Evolutionary conservation across 1,284 basidiomycete species (phyloP).

Genomic region (Neolentinus lepideus): DNA sequence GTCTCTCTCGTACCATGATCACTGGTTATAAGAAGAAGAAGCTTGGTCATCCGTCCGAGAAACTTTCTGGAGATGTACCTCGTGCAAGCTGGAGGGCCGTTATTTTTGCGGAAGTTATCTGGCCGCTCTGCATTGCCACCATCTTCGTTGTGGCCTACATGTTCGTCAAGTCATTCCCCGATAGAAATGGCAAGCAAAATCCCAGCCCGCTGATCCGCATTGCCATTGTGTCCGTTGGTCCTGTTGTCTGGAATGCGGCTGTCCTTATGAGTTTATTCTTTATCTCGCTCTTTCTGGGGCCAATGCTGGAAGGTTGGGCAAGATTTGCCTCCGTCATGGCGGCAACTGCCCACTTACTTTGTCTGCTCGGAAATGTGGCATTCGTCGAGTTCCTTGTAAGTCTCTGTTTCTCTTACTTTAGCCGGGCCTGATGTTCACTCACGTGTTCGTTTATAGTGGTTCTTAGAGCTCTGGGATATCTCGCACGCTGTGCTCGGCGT

Average conservation of each 20-base stretch:
- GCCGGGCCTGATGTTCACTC: slow-evolving; percentile 16
- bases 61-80: slow-evolving; percentile 86
- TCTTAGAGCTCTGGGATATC: slow-evolving; percentile 94
- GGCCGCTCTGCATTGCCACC: slow-evolving; percentile 71
- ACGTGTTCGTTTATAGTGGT: slow-evolving; percentile 57
- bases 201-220: slow-evolving; percentile 88
- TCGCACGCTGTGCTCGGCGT: slow-evolving; percentile 90
- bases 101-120: slow-evolving; percentile 81
- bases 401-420: slow-evolving; percentile 17
- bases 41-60: slow-evolving; percentile 92
- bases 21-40: slow-evolving; percentile 99
- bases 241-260: slow-evolving; percentile 93
- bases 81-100: slow-evolving; percentile 86
- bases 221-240: slow-evolving; percentile 85
- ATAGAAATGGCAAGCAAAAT: slow-evolving; percentile 51
- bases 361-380: slow-evolving; percentile 74
- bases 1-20: slow-evolving; percentile 90
- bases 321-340: slow-evolving; percentile 91
- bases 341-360: slow-evolving; percentile 76
- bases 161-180: slow-evolving; percentile 85
- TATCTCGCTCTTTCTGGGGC: slow-evolving; percentile 86
- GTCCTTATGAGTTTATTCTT: slow-evolving; percentile 86
- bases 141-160: slow-evolving; percentile 87
- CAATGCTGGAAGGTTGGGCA: slow-evolving; percentile 80
- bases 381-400: slow-evolving; percentile 95